Percentiles rank a stretch among this genome's conserved stretches.
Evolutionary conservation across 192 early-diverging fungal genomes (phyloP).

Genomic region (Diversispora eburnea): DNA sequence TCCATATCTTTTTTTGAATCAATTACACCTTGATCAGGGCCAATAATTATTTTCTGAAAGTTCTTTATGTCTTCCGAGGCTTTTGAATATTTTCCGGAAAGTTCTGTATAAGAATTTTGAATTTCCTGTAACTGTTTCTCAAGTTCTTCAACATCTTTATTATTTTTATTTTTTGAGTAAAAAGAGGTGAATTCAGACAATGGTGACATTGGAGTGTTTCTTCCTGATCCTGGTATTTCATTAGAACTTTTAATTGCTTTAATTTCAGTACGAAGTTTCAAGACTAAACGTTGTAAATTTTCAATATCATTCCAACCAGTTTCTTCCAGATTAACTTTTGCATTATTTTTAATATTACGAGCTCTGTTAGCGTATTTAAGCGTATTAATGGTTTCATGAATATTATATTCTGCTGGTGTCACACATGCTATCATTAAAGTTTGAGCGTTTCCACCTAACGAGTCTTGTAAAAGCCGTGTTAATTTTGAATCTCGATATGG

Average conservation of each 20-base stretch:
- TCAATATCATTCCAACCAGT: constrained; percentile 60
- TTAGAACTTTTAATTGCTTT: constrained; percentile 35
- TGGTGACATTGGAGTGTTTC: background rate
- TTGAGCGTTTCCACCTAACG: constrained; percentile 87
- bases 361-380: constrained; percentile 94
- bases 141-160: constrained; percentile 33
- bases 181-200: background rate
- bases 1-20: background rate
- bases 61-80: constrained; percentile 23
- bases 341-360: constrained; percentile 91
- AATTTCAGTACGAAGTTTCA: constrained; percentile 58
- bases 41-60: constrained; percentile 31
- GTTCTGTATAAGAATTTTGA: constrained; percentile 52
- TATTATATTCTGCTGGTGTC: constrained; percentile 76
- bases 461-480: constrained; percentile 93
- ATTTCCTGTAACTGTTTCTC: constrained; percentile 48
- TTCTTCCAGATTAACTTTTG: constrained; percentile 72
- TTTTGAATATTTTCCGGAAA: constrained; percentile 50
- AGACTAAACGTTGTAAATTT: constrained; percentile 58
- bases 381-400: constrained; percentile 90
- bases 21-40: constrained; percentile 40
- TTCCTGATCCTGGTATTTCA: background rate
- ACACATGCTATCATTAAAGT: constrained; percentile 96
- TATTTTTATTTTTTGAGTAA: constrained; percentile 30
- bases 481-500: constrained; percentile 97